Base-by-base conservation (phyloP, 2,329 filamentous ascomycete genomes). In the Fusarium sp. region DNA sequence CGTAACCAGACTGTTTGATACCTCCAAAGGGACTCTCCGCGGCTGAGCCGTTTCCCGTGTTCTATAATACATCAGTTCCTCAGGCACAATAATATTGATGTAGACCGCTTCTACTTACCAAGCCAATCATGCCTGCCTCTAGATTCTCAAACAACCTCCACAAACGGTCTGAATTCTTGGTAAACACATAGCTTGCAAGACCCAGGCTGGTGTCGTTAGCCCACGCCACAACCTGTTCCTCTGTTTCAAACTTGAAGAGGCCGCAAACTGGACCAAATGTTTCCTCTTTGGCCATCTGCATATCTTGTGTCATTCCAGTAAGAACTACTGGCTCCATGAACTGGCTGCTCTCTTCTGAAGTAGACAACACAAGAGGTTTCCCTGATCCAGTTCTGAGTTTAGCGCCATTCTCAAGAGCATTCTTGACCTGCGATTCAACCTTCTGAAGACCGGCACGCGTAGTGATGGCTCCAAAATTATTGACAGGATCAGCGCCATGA, bases 21-120 rank as follows among this genome's bases (percentile, higher is more conserved):
- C 61, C 61, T 3, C 54, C 61, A 28, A 63, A 60, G 2, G 54
- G 61, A 28, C 42, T 47, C 9, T 63, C 44, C 4, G 44, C 61
- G 5, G 61, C 54, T 4, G 35, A 41, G 5, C 39, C 31, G n/a
- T 58, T 39, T 11, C 41, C 42, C 4, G 39, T 44, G 22, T 54
- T 54, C 49, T 54, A 20, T 12, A 22, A 5, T 6, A 36, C 20
- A 18, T 42, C 28, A 42, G 22, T 28, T 22, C 17, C 17, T 56
- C 6, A 1, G 15, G 12, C 17, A n/a, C 12, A 26, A 3, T 15
- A 14, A 8, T 2, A 17, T 7, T 18, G 7, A 10, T 14, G 5
- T 9, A 9, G 9, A 47, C 13, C 28, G 18, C 13, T 14, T 17
- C 5, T 8, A 31, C 42, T 35, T 63, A 49, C 61, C 18, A 48